Base-by-base conservation (phyloP, 1,139 yeast species). In the Candida sp. region DNA sequence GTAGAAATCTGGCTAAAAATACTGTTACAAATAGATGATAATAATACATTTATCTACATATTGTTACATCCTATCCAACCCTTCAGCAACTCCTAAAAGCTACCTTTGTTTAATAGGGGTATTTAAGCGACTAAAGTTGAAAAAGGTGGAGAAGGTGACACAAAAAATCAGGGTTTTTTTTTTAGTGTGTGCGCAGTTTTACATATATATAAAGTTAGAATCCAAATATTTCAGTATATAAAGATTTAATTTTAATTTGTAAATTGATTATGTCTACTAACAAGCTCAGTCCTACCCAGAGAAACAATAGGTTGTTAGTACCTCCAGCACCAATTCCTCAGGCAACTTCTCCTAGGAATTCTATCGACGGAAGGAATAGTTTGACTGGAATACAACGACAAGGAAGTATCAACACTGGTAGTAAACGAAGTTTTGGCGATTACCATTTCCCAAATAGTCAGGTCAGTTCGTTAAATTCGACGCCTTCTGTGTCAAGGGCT, bases 391-490 rank as follows among this genome's bases (percentile, higher is more conserved):
- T 12, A 6, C 6, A 32, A 5, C 34, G 34, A 32, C 34, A 32
- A n/a, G 19, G n/a, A 32, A 32, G 34, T 12, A 32, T 32, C 12
- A 32, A 32, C 19, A 32, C 34, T 32, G 34, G 34, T 6, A 37
- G 27, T 37, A 37, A 37, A 27, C 21, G 39, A 37, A 37, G 22
- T 37, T 15, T 37, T 15, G 29, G 29, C 11, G 39, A 37, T 29
- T 37, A 37, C 23, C 33, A 37, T 15, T 37, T 37, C 21, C 39
- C 39, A 12, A 37, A 21, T 21, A 37, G 39, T 15, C 33, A 15
- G 27, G 29, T 34, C 3, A 37, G 34, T 15, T 37, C 39, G 15
- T 29, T 37, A 21, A 29, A 7, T 9, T 37, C 39, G 12, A 37
- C 39, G 4, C 39, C 39, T 6, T 8, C 21, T 7, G 34, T 19